These are phyloP conservation scores for Thyridium curvatum DNA, from an alignment of 2,329 filamentous ascomycete genomes.

Conservation along the genomic window DNA sequence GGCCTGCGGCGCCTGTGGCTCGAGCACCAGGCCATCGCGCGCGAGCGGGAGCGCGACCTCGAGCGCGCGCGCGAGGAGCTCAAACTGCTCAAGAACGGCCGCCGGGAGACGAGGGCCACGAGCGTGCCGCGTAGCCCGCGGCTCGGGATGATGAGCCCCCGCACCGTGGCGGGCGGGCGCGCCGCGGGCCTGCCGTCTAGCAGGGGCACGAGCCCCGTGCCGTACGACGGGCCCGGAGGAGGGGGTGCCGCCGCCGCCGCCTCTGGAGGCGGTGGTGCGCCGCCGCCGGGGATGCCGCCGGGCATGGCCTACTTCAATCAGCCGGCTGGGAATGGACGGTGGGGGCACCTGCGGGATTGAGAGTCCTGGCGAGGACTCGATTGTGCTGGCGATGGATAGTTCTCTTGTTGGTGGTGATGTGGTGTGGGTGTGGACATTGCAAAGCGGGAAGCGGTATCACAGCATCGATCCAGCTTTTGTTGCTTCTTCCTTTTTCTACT, in stretches of 20 bases:
- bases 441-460: too few relatives aligned
- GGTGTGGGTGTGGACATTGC: too few relatives aligned
- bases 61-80: slow-evolving; percentile 42
- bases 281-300: slow-evolving; percentile 10
- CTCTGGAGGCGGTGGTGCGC: slow-evolving; percentile 8
- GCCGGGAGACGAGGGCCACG: slow-evolving; percentile 48
- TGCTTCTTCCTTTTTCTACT: too few relatives aligned
- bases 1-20: slow-evolving; percentile 29
- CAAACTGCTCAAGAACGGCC: slow-evolving; percentile 36
- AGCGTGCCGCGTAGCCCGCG: slow-evolving; percentile 55
- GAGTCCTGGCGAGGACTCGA: too few relatives aligned
- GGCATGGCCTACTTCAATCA: slow-evolving; percentile 33
- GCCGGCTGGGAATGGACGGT: slow-evolving; percentile 31
- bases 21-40: slow-evolving; percentile 33
- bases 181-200: slow-evolving; percentile 24
- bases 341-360: slow-evolving; percentile 36
- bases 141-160: slow-evolving; percentile 45
- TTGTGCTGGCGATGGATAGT: too few relatives aligned
- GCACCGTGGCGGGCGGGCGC: slow-evolving; percentile 18
- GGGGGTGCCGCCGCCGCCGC: slow-evolving; percentile 20
- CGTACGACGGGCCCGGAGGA: slow-evolving; percentile 23
- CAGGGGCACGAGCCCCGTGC: slow-evolving; percentile 43
- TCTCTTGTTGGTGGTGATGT: too few relatives aligned
- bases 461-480: too few relatives aligned
- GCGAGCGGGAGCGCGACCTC: slow-evolving; percentile 47